These are phyloP conservation scores for Craterostigma plantagineum DNA, from an alignment of 257 asterid species.

Conservation along the genomic window DNA sequence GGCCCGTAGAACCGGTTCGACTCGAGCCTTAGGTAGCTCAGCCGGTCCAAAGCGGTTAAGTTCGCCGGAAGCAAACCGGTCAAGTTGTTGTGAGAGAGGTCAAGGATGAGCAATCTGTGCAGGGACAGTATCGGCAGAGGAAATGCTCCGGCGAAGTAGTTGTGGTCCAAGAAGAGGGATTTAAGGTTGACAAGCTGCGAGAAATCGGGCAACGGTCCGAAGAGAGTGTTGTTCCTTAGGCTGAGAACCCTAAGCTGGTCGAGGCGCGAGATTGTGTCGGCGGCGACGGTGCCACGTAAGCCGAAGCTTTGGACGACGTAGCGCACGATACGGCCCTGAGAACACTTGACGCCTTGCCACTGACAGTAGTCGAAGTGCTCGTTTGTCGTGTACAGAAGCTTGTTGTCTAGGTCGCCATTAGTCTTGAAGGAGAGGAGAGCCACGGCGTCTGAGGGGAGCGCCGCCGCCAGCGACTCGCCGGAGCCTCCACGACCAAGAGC, in stretches of 20 bases:
- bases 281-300: conserved; percentile 48
- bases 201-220: conserved; percentile 69
- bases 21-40: conserved; percentile 52
- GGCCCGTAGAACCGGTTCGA: conserved; percentile 52
- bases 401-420: conserved; percentile 55
- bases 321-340: conserved; percentile 77
- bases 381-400: conserved; percentile 51
- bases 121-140: conserved; percentile 40
- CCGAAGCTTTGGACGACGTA: conserved; percentile 28
- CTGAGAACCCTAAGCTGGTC: conserved; percentile 77
- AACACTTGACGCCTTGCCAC: conserved; percentile 91
- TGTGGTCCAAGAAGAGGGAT: conserved; percentile 45
- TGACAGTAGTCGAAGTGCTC: conserved; percentile 76
- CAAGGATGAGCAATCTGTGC: conserved; percentile 36
- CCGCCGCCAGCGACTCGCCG: conserved; percentile 7
- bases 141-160: conserved; percentile 46
- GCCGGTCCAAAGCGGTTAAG: conserved; percentile 38
- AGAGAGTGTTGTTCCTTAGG: conserved; percentile 56
- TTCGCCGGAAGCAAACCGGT: conserved; percentile 39
- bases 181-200: conserved; percentile 42
- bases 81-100: conserved; percentile 47
- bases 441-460: conserved; percentile 59
- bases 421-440: conserved; percentile 56
- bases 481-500: conserved; percentile 6
- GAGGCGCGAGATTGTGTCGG: conserved; percentile 36